Conservation (phyloP, 2,329 filamentous ascomycete genomes). For the Septoria linicola region DNA sequence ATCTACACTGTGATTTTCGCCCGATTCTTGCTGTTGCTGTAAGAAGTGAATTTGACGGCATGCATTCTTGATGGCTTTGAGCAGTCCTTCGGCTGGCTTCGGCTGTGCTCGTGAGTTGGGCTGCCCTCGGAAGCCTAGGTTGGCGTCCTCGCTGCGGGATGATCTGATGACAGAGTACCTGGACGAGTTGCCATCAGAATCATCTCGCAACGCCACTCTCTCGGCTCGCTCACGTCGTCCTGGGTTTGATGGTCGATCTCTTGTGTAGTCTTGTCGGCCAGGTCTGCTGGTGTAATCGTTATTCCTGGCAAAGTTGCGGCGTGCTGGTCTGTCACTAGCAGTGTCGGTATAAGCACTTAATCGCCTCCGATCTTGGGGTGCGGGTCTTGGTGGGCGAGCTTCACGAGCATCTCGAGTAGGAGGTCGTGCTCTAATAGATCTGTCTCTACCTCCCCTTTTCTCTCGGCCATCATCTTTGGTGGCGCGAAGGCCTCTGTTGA, state of each 20-base stretch:
- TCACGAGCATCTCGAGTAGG: slow-evolving; percentile 7
- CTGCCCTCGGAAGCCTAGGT: slow-evolving; percentile 5
- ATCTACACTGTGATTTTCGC: slow-evolving; percentile 18
- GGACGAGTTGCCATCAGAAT: background rate
- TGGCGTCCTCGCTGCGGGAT: background rate
- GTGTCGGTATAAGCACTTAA: slow-evolving; percentile 7
- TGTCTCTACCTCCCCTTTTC: slow-evolving; percentile 22
- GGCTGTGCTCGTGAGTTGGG: slow-evolving; percentile 10
- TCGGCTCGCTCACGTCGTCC: slow-evolving; percentile 7
- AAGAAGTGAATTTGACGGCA: slow-evolving; percentile 22
- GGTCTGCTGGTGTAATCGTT: background rate
- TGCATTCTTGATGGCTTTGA: slow-evolving; percentile 22
- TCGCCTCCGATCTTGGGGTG: slow-evolving; percentile 3
- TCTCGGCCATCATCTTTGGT: slow-evolving; percentile 17
- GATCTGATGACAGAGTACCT: slow-evolving; percentile 3
- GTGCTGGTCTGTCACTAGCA: background rate
- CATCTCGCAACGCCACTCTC: background rate
- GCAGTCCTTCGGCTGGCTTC: slow-evolving; percentile 9
- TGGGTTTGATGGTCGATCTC: background rate
- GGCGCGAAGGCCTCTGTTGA: slow-evolving; percentile 62
- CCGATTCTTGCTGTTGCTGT: slow-evolving; percentile 21
- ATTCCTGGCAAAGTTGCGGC: background rate
- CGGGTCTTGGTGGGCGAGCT: background rate
- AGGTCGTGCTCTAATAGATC: slow-evolving; percentile 3
- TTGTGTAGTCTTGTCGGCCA: background rate